phyloP scores from a whole-genome alignment of 192 early-diverging fungal genomes.

The Coemansia sp. region DNA sequence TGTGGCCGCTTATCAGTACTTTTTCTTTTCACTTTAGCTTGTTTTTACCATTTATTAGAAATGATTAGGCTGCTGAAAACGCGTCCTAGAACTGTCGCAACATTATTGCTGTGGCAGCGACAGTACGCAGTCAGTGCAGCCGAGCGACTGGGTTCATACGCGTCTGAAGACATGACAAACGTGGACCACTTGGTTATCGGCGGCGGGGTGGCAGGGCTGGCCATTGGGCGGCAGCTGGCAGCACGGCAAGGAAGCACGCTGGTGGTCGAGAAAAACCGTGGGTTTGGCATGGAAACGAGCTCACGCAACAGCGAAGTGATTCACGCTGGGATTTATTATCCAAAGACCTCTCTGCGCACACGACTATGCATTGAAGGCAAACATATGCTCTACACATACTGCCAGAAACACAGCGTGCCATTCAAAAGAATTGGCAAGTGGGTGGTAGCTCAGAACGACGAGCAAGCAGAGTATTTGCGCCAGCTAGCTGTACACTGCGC shows the following conservation, averaged over 20 bases:
- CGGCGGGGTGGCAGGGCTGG: constrained; percentile 78
- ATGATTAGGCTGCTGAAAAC: neutral
- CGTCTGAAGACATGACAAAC: constrained; percentile 21
- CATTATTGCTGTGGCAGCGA: neutral
- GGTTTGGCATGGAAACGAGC: constrained; percentile 71
- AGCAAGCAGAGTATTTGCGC: constrained; percentile 59
- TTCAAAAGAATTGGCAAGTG: constrained; percentile 68
- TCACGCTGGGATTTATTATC: constrained; percentile 86
- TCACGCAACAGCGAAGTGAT: constrained; percentile 89
- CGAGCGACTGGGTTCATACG: constrained; percentile 15
- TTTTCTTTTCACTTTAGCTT: neutral
- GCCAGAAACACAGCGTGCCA: constrained; percentile 56
- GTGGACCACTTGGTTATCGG: constrained; percentile 78
- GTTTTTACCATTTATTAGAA: neutral
- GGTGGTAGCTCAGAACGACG: constrained; percentile 66
- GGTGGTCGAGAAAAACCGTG: constrained; percentile 67
- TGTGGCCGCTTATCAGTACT: too few species aligned
- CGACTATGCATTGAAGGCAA: constrained; percentile 76
- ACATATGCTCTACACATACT: constrained; percentile 65
- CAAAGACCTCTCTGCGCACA: constrained; percentile 70
- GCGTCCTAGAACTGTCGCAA: neutral
- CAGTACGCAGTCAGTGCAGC: constrained; percentile 4
- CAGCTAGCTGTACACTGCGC: constrained; percentile 59
- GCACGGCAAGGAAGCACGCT: constrained; percentile 48
- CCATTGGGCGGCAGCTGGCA: constrained; percentile 66